Percentiles rank a stretch among this genome's conserved stretches.
phyloP scores from a whole-genome alignment of 2,329 filamentous ascomycete genomes.

The Ophiostoma triangulosporum region DNA sequence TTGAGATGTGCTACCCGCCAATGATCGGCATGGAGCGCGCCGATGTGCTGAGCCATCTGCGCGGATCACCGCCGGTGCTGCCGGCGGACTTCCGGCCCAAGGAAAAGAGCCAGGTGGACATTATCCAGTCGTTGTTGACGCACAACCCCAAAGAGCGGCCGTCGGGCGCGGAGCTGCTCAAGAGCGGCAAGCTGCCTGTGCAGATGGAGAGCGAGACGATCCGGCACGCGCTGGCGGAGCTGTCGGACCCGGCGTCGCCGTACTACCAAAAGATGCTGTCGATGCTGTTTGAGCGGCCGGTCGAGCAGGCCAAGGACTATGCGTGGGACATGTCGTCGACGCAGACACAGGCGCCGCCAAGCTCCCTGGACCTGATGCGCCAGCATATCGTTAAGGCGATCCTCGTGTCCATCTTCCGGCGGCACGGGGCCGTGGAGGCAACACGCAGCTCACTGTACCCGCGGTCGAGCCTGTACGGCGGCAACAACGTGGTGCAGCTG shows the following conservation, averaged over 20 bases:
- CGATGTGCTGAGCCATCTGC: constrained; percentile 51
- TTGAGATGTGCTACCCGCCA: constrained; percentile 78
- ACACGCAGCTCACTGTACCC: constrained; percentile 68
- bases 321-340: constrained; percentile 58
- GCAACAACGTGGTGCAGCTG: constrained; percentile 60
- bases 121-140: constrained; percentile 66
- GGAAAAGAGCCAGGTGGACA: constrained; percentile 61
- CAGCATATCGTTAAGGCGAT: constrained; percentile 62
- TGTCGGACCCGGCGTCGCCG: constrained; percentile 71
- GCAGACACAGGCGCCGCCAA: constrained; percentile 34
- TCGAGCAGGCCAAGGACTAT: constrained; percentile 68
- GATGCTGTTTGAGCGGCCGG: constrained; percentile 65
- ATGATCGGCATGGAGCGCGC: constrained; percentile 51
- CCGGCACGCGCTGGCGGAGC: constrained; percentile 63
- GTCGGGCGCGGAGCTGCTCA: constrained; percentile 66
- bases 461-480: constrained; percentile 62
- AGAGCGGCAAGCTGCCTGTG: constrained; percentile 75
- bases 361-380: constrained; percentile 46
- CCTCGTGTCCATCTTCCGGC: constrained; percentile 65
- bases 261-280: constrained; percentile 84
- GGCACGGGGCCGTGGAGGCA: constrained; percentile 78
- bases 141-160: constrained; percentile 75
- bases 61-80: constrained; percentile 52
- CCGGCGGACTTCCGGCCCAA: constrained; percentile 58
- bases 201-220: constrained; percentile 91